Conservation (phyloP, 202 grass and related monocot genomes). For the Musa balbisiana region DNA sequence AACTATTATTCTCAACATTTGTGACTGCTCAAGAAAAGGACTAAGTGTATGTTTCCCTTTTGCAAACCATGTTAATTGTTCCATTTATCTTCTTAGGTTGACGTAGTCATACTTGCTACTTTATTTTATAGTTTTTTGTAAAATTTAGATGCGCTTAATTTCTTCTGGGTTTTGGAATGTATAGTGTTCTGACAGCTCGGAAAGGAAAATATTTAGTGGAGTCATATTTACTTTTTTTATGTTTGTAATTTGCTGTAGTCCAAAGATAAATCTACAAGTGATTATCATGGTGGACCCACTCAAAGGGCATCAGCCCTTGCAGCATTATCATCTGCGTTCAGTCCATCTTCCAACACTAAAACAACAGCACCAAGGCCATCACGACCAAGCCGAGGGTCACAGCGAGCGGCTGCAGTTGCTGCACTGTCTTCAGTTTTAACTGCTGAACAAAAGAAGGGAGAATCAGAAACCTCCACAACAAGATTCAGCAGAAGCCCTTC, state of each 20-base stretch:
- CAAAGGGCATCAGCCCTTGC: slow-evolving; percentile 79
- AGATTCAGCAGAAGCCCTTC: slow-evolving; percentile 42
- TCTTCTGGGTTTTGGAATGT: neutral
- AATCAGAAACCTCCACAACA: slow-evolving; percentile 57
- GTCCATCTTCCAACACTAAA: slow-evolving; percentile 63
- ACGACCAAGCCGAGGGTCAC: slow-evolving; percentile 71
- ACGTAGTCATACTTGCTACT: neutral
- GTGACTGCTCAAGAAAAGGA: too few species aligned
- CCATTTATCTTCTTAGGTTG: neutral
- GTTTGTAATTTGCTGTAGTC: slow-evolving; percentile 22
- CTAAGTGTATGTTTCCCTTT: too few species aligned
- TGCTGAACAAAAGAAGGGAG: slow-evolving; percentile 61
- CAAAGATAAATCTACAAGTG: slow-evolving; percentile 48
- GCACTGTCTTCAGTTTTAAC: slow-evolving; percentile 82
- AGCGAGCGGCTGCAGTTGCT: slow-evolving; percentile 94
- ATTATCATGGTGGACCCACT: slow-evolving; percentile 55
- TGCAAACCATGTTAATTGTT: too few species aligned
- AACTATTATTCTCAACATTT: neutral
- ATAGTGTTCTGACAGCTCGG: neutral
- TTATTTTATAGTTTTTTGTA: neutral
- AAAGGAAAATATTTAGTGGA: neutral
- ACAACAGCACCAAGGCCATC: slow-evolving; percentile 25
- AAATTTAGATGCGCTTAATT: neutral
- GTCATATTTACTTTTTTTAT: neutral
- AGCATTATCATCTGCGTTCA: slow-evolving; percentile 80